Base-by-base conservation (phyloP, 1,284 basidiomycete genomes). In the Leccinum variabile region DNA sequence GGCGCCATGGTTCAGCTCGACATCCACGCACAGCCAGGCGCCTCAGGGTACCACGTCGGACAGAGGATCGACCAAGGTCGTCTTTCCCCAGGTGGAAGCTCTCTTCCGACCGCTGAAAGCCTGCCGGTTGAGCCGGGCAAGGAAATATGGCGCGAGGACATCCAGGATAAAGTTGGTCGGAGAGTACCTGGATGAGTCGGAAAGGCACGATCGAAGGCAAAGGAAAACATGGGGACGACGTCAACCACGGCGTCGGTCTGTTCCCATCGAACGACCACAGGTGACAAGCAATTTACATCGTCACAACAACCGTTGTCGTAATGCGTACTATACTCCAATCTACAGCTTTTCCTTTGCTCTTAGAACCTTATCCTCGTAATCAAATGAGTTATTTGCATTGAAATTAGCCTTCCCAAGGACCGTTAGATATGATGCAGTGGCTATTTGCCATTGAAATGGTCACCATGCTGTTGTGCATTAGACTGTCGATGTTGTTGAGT, bases 1-100 rank as follows among this genome's bases (percentile, higher is more conserved):
- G 79, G 74, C 49, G 70, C 75, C 10, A 80, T 80, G 77, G 78
- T 83, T 22, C 76, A 79, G 66, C 68, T 81, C 11, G 77, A 79
- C 55, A 39, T 73, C 37, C 71, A 67, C 53, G 72, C 73, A 13
- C 70, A 71, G 9, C 70, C 72, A 11, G 68, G 68, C 50, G 72
- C 68, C 7, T 79, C 78, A 56, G 76, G 76, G 14, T 80, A 78
- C 65, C 72, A 66, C 53, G 72, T 76, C 54, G 81, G 80, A 10
- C 75, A 76, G 56, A 73, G 73, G 57, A 78, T 83, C 63, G 70
- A 70, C 1, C 64, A 71, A 6, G 74, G 70, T 16, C 62, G 65
- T 53, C 63, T 78, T 54, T 69, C 72, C 0, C 77, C 78, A 33
- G 68, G 71, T n/a, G 70, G 70, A 54, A 65, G 66, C 49, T 65